Percentiles rank a stretch among this genome's conserved stretches.
phyloP scores from a whole-genome alignment of 1,284 basidiomycete genomes.

The Hemileia vastatrix region DNA sequence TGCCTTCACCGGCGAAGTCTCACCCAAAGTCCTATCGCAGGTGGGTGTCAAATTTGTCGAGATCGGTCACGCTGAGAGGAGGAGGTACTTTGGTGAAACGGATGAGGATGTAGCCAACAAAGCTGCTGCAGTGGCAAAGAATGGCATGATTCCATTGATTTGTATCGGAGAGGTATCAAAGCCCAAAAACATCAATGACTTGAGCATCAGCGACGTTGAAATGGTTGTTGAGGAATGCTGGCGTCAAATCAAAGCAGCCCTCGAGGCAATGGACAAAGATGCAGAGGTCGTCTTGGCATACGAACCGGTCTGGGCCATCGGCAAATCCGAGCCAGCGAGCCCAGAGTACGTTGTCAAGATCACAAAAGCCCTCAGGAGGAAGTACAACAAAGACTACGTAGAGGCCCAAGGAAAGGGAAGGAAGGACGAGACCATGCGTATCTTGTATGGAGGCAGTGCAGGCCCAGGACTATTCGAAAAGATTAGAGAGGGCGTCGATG shows the following conservation, averaged over 20 bases:
- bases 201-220: too few species aligned
- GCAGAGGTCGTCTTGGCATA: constrained; percentile 34
- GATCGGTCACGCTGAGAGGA: constrained; percentile 38
- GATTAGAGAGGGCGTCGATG: constrained; percentile 36
- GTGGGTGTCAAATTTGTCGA: constrained; percentile 35
- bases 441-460: constrained; percentile 37
- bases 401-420: constrained; percentile 13
- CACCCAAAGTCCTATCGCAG: constrained; percentile 33
- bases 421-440: constrained; percentile 27
- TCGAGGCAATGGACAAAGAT: constrained; percentile 20
- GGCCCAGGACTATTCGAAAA: constrained; percentile 35
- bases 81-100: constrained; percentile 35
- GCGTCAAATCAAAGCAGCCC: constrained; percentile 32
- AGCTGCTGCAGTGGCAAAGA: constrained; percentile 27
- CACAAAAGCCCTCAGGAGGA: constrained; percentile 31
- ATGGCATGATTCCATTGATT: constrained; percentile 35
- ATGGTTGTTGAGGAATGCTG: constrained; percentile 34
- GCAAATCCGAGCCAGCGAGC: constrained; percentile 32
- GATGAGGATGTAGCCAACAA: constrained; percentile 34
- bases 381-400: constrained; percentile 20
- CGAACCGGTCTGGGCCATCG: constrained; percentile 41
- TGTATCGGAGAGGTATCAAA: constrained; percentile 34
- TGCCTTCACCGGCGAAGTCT: constrained; percentile 38
- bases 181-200: constrained; percentile 13
- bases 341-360: constrained; percentile 37